Percentiles rank a stretch among this genome's conserved stretches.
Evolutionary conservation across 2,329 filamentous ascomycete genomes (phyloP).

Genomic region (Colletotrichum sp.): DNA sequence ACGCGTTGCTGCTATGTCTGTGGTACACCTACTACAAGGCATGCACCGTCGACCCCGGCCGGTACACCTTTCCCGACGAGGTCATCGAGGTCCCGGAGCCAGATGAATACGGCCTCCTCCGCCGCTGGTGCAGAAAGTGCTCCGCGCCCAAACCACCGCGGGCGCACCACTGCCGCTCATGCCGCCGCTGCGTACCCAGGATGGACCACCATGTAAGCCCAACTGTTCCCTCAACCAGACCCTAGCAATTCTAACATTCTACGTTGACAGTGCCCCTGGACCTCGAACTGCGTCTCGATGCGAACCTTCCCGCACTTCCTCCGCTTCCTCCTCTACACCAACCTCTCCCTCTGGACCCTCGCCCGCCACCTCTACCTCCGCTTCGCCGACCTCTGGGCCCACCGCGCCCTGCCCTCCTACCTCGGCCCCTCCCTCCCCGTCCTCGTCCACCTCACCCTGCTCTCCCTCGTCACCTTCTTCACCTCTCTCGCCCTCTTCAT

Average conservation of each 20-base stretch:
- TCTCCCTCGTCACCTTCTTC: conserved; percentile 62
- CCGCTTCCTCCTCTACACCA: conserved; percentile 76
- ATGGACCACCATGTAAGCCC: background rate
- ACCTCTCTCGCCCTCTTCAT: conserved; percentile 68
- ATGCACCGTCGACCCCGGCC: conserved; percentile 63
- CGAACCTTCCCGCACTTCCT: conserved; percentile 84
- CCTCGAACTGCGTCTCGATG: conserved; percentile 81
- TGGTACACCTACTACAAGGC: conserved; percentile 73
- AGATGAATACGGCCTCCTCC: conserved; percentile 27
- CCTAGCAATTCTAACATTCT: conserved; percentile 45
- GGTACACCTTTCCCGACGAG: conserved; percentile 49
- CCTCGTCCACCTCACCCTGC: conserved; percentile 65
- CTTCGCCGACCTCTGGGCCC: conserved; percentile 64
- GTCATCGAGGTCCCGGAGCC: conserved; percentile 36
- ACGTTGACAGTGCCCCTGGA: conserved; percentile 79
- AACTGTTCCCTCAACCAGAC: too few relatives aligned
- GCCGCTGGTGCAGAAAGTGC: conserved; percentile 79
- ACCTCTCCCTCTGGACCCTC: conserved; percentile 67
- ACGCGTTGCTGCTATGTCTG: conserved; percentile 66
- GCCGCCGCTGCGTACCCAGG: conserved; percentile 75
- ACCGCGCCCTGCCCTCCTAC: conserved; percentile 74
- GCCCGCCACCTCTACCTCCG: conserved; percentile 65
- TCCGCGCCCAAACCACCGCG: conserved; percentile 75
- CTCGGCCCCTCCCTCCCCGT: conserved; percentile 69
- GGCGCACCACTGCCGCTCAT: conserved; percentile 82